Conservation (phyloP, 306 rosid species). For the Alnus rubra region DNA sequence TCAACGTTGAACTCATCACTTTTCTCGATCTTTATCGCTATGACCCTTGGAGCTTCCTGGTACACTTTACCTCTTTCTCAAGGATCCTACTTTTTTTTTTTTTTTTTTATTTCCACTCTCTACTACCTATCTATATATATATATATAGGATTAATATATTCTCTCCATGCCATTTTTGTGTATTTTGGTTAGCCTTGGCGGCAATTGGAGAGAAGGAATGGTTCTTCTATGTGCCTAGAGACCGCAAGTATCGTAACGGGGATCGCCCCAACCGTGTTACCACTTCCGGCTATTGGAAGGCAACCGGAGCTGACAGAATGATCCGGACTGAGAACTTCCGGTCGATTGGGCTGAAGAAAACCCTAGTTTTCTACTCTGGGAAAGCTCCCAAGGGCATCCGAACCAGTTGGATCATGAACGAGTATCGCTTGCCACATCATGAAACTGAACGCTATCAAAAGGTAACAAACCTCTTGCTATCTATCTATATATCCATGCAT, state of each 20-base stretch:
- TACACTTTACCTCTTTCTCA: conserved; percentile 36
- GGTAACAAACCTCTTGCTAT: conserved; percentile 32
- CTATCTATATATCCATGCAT: neutral
- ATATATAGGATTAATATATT: too few relatives aligned
- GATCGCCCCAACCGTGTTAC: conserved; percentile 94
- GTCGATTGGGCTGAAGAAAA: conserved; percentile 94
- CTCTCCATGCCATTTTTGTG: neutral
- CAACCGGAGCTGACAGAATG: conserved; percentile 96
- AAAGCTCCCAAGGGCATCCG: conserved; percentile 97
- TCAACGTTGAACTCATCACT: conserved; percentile 98
- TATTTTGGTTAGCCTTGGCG: conserved; percentile 65
- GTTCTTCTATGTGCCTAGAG: conserved; percentile 96
- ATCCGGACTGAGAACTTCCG: conserved; percentile 70
- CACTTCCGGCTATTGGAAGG: conserved; percentile 97
- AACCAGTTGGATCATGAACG: conserved; percentile 99
- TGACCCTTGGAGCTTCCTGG: conserved; percentile 99
- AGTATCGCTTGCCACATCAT: conserved; percentile 93
- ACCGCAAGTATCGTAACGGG: conserved; percentile 85
- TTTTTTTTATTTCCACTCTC: too few relatives aligned
- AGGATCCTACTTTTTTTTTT: neutral
- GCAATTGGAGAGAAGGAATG: conserved; percentile 99
- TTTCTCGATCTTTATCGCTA: conserved; percentile 99
- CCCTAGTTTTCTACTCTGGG: conserved; percentile 99
- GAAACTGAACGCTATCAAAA: conserved; percentile 93
- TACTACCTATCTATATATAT: too few relatives aligned